These are phyloP conservation scores for Populus hybrid DNA, from an alignment of 441 rosid species.

Conservation along the genomic window DNA sequence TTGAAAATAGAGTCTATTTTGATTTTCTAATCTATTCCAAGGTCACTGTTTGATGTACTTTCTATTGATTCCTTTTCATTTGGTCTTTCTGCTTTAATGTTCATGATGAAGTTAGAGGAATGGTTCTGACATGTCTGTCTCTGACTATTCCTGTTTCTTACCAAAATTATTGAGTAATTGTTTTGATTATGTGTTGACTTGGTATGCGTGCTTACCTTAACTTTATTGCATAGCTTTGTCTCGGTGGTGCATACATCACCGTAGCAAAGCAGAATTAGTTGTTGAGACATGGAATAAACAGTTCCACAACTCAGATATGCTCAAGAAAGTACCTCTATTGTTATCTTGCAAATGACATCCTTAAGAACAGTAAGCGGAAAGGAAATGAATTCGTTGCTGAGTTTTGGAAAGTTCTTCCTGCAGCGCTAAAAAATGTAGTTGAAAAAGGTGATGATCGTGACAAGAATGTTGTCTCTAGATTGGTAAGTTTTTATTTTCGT, in stretches of 20 bases:
- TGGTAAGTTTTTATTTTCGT: constrained; percentile 21
- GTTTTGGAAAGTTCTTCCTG: constrained; percentile 57
- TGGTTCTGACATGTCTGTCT: not conserved
- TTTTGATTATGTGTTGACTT: not conserved
- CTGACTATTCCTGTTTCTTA: not conserved
- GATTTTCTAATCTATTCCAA: not conserved
- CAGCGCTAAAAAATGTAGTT: constrained; percentile 39
- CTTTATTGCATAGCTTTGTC: constrained; percentile 57
- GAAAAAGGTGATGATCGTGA: constrained; percentile 44
- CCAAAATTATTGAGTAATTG: not conserved
- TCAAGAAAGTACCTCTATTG: constrained; percentile 31
- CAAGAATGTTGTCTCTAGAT: constrained; percentile 46
- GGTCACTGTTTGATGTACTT: not conserved
- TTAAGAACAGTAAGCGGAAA: constrained; percentile 47
- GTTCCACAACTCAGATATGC: constrained; percentile 46
- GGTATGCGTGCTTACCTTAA: constrained; percentile 28
- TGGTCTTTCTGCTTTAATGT: not conserved
- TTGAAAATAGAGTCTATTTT: not conserved
- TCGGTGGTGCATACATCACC: constrained; percentile 89
- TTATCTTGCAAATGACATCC: constrained; percentile 34
- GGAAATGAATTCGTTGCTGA: constrained; percentile 54
- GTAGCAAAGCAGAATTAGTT: constrained; percentile 70
- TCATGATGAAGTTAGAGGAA: not conserved
- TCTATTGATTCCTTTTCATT: not conserved
- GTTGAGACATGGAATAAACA: constrained; percentile 92